phyloP scores from a whole-genome alignment of 2,329 filamentous ascomycete genomes.

The Ceratocystis colombiana region DNA sequence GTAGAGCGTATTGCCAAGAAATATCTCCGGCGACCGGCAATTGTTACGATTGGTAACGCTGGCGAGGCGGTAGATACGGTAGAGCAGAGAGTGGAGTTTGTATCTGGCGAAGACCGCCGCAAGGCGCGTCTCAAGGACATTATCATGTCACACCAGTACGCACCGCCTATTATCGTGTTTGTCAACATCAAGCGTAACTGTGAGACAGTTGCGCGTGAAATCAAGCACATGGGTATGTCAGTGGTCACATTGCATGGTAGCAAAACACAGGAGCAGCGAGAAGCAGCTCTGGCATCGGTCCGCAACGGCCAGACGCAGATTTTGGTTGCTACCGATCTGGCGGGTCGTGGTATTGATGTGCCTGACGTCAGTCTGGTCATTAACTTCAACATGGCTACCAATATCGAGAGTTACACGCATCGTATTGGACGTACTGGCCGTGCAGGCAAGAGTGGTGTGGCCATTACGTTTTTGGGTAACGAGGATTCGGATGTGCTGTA shows the following conservation, averaged over 20 bases:
- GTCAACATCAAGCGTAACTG: constrained; percentile 99
- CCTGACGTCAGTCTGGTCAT: constrained; percentile 86
- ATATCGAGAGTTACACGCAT: constrained; percentile 92
- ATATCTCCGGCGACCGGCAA: constrained; percentile 84
- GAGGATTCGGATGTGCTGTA: constrained; percentile 89
- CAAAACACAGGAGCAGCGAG: constrained; percentile 96
- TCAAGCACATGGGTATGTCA: constrained; percentile 86
- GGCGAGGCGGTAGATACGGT: constrained; percentile 97
- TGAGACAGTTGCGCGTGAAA: constrained; percentile 85
- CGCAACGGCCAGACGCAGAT: constrained; percentile 73
- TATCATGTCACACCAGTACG: constrained; percentile 66
- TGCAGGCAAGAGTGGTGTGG: constrained; percentile 91
- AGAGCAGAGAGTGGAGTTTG: constrained; percentile 90
- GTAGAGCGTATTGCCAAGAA: constrained; percentile 96
- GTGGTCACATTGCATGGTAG: constrained; percentile 85
- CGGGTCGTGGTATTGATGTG: constrained; percentile 95
- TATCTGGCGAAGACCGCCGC: constrained; percentile 82
- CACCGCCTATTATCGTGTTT: constrained; percentile 91
- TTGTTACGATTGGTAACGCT: constrained; percentile 85
- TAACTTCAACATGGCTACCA: constrained; percentile 97
- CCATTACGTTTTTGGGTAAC: constrained; percentile 86
- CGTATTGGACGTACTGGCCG: constrained; percentile 93
- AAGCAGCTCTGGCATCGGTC: constrained; percentile 78
- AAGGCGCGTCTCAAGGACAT: constrained; percentile 96
- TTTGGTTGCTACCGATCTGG: constrained; percentile 88